Evolutionary conservation across 2,329 filamentous ascomycete genomes (phyloP).

Genomic region (Aphanocladium album): DNA sequence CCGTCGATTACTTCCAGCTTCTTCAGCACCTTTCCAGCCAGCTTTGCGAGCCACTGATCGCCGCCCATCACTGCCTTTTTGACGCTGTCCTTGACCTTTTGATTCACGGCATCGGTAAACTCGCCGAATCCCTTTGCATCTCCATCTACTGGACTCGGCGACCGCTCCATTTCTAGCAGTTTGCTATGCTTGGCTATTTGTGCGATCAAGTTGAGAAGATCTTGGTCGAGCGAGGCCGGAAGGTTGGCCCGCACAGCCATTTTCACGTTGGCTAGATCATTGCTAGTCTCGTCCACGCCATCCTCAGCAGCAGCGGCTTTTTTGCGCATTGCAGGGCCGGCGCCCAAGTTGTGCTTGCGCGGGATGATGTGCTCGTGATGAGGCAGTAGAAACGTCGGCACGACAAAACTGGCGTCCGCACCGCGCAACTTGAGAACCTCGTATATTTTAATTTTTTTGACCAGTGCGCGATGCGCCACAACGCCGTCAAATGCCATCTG

Average conservation of each 20-base stretch:
- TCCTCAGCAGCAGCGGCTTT: neutral
- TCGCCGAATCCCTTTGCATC: neutral
- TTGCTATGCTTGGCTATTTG: neutral
- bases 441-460: neutral
- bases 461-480: neutral
- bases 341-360: neutral
- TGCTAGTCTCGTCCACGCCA: neutral
- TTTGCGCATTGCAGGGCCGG: neutral
- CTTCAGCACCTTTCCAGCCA: neutral
- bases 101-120: neutral
- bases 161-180: neutral
- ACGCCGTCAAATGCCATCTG: constrained; percentile 2
- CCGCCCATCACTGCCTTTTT: constrained; percentile 2
- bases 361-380: constrained; percentile 1
- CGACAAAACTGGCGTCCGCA: neutral
- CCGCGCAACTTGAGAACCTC: neutral
- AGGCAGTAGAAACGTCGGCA: neutral
- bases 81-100: neutral
- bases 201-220: neutral
- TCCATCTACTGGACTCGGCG: neutral
- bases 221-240: neutral
- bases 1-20: neutral
- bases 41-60: constrained; percentile 5
- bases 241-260: neutral
- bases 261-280: neutral